Conservation (phyloP, 2,329 filamentous ascomycete genomes). For the Aschersonia sp. region DNA sequence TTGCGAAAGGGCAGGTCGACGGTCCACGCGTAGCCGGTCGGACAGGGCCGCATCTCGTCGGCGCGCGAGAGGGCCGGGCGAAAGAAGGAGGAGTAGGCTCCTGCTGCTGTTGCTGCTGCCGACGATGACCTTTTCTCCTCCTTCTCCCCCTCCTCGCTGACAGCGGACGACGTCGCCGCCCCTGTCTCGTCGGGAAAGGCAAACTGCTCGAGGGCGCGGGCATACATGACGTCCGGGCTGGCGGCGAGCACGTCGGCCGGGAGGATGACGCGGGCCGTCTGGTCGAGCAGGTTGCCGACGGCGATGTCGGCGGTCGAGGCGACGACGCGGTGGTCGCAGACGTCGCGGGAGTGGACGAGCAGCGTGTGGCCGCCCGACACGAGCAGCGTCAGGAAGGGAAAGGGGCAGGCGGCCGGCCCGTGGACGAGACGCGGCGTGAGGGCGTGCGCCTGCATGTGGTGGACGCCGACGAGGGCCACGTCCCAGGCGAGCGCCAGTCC, state of each 20-base stretch:
- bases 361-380: constrained; percentile 89
- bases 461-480: constrained; percentile 69
- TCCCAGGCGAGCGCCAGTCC: constrained; percentile 74
- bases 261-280: constrained; percentile 63
- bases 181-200: constrained; percentile 40
- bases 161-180: neutral
- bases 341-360: constrained; percentile 56
- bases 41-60: constrained; percentile 37
- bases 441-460: constrained; percentile 97
- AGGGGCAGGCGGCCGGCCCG: constrained; percentile 18
- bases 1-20: constrained; percentile 52
- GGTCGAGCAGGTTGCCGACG: constrained; percentile 83
- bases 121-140: too few relatives aligned
- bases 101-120: too few relatives aligned
- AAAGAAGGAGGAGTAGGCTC: constrained; percentile 31
- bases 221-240: constrained; percentile 60
- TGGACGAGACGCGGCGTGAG: constrained; percentile 67
- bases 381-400: constrained; percentile 78
- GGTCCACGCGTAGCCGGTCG: constrained; percentile 39
- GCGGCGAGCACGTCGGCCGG: constrained; percentile 41
- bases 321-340: constrained; percentile 58
- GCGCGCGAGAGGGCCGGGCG: constrained; percentile 37
- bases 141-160: constrained; percentile 9
- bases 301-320: constrained; percentile 66
- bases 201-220: constrained; percentile 62